Evolutionary conservation across 148 eudicot genomes (phyloP).

Genomic region (Fagopyrum esculentum): DNA sequence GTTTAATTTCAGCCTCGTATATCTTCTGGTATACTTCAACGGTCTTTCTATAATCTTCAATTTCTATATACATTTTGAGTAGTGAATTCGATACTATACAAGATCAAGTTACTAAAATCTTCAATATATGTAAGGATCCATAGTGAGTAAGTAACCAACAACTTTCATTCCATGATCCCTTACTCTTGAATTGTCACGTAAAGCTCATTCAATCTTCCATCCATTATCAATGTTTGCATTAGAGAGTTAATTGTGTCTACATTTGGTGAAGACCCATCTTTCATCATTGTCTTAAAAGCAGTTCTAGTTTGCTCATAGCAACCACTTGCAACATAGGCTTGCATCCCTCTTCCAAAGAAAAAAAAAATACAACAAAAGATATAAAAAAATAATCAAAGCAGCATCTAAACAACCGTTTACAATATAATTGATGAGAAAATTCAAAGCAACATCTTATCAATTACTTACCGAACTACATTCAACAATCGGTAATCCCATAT

Average conservation of each 20-base stretch:
- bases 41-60: slow-evolving; percentile 68
- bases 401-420: too few species aligned
- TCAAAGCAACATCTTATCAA: too few species aligned
- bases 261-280: slow-evolving; percentile 88
- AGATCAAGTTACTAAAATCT: slow-evolving; percentile 90
- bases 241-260: slow-evolving; percentile 65
- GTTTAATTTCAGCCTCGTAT: slow-evolving; percentile 49
- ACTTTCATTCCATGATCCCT: slow-evolving; percentile 98
- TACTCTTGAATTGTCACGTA: slow-evolving; percentile 82
- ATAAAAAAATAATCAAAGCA: too few species aligned
- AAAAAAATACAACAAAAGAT: too few species aligned
- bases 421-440: too few species aligned
- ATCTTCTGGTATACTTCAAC: slow-evolving; percentile 65
- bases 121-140: slow-evolving; percentile 55
- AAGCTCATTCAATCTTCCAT: slow-evolving; percentile 69
- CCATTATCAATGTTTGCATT: slow-evolving; percentile 80
- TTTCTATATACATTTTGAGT: slow-evolving; percentile 74
- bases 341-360: too few species aligned
- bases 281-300: slow-evolving; percentile 97
- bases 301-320: slow-evolving; percentile 95
- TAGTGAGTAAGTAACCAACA: slow-evolving; percentile 88
- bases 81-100: slow-evolving; percentile 56
- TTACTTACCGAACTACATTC: too few species aligned
- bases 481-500: too few species aligned
- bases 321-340: slow-evolving; percentile 28